Evolutionary conservation across 345 rosid genomes (phyloP).

Genomic region (Hibiscus syriacus): DNA sequence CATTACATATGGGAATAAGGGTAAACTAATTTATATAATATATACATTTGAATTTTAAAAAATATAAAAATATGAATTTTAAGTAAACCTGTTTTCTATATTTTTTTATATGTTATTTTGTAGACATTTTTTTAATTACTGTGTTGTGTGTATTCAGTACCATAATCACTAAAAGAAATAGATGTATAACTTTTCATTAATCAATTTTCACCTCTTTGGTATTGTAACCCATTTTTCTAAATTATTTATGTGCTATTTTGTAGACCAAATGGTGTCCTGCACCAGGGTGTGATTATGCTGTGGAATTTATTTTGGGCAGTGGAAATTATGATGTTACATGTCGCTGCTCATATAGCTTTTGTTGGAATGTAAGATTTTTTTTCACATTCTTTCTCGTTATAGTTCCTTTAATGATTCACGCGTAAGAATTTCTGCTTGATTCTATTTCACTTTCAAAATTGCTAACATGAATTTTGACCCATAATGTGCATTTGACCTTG

Average conservation of each 20-base stretch:
- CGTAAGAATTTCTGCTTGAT: not conserved
- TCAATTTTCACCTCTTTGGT: not conserved
- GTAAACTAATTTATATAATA: too few relatives aligned
- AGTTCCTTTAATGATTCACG: not conserved
- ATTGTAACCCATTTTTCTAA: not conserved
- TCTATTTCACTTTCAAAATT: not conserved
- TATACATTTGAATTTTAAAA: not conserved
- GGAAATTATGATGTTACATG: constrained; percentile 72
- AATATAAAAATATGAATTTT: not conserved
- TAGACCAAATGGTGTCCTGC: constrained; percentile 96
- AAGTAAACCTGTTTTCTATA: not conserved
- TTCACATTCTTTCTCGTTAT: not conserved
- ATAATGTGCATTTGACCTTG: not conserved
- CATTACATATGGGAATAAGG: too few relatives aligned
- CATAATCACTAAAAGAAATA: too few relatives aligned
- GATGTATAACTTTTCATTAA: too few relatives aligned
- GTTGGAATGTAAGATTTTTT: constrained; percentile 74
- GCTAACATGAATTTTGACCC: not conserved
- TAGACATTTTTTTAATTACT: too few relatives aligned
- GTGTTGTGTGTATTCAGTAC: too few relatives aligned
- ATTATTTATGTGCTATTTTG: constrained; percentile 14
- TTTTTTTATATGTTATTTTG: not conserved
- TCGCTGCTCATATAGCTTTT: constrained; percentile 61
- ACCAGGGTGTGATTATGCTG: constrained; percentile 81
- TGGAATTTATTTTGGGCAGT: constrained; percentile 63